Base-by-base conservation (phyloP, 495 filamentous ascomycete species). In the Aspergillus homomorphus region DNA sequence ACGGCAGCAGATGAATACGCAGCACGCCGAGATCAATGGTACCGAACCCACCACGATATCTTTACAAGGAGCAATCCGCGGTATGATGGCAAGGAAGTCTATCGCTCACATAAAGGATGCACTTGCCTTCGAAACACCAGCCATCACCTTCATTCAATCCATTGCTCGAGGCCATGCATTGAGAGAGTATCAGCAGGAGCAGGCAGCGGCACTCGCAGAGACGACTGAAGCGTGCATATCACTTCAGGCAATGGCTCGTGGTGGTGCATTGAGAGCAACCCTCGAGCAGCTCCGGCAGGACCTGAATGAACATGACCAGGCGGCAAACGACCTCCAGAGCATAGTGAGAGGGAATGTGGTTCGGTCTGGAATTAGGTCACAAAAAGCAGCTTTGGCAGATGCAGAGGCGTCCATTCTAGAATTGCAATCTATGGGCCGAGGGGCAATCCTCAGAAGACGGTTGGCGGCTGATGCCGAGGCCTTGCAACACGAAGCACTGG, bases 401-500 rank as follows among this genome's bases (percentile, higher is more conserved):
- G 67, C 74, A 54, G 76, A 76, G 21, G 48, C 52, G 23, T 51
- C 59, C 0, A 71, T 81, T 30, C 51, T 75, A 51, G 67, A 75
- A 22, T 46, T 86, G 26, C 84, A 87, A 60, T 75, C 79, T 16
- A 62, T 66, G 42, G 63, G 56, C 20, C 73, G 83, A 44, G 85
- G 77, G 53, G 51, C 67, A 16, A 62, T 83, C 0, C 62, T 79
- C 15, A 78, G 82, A 45, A 69, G 65, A 30, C 69, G 67, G 49
- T 50, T 81, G 48, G 60, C 70, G 5, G 69, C 73, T 51, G 75
- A 84, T 61, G 72, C 80, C 22, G 79, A 86, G 45, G 76, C 79
- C 15, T 76, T 98, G 19, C 74, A 83, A 53, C 72, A 72, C 19
- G 75, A 94, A 58, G 78, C 80, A 10, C 57, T 73, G 3, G 66